Conservation (phyloP, 164 flowering plant species). For the Stephania yunnanensis region DNA sequence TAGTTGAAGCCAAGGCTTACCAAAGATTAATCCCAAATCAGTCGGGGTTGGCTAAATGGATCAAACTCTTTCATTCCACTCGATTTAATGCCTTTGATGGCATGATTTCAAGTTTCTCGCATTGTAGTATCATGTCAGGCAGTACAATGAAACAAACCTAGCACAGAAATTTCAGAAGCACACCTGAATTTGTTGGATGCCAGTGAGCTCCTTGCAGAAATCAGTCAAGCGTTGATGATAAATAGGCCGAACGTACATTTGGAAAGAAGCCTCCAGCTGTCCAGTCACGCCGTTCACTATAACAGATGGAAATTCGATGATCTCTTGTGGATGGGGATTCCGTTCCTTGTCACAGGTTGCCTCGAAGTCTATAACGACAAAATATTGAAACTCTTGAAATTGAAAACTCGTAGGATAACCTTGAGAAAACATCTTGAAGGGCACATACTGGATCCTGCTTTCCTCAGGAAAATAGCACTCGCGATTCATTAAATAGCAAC, state of each 20-base stretch:
- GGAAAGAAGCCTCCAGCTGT: slow-evolving; percentile 72
- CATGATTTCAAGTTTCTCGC: no score
- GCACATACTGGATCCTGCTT: slow-evolving; percentile 38
- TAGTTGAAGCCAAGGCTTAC: not conserved
- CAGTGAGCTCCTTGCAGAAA: slow-evolving; percentile 96
- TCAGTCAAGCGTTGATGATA: slow-evolving; percentile 72
- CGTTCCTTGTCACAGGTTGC: slow-evolving; percentile 90
- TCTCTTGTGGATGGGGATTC: slow-evolving; percentile 87
- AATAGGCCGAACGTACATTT: slow-evolving; percentile 79
- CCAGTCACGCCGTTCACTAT: slow-evolving; percentile 79
- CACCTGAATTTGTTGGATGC: slow-evolving; percentile 95
- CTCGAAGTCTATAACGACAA: slow-evolving; percentile 96
- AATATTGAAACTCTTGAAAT: slow-evolving; percentile 82
- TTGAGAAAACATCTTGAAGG: slow-evolving; percentile 42
- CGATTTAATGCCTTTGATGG: no score
- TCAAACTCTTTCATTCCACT: no score
- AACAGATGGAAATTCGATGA: slow-evolving; percentile 95
- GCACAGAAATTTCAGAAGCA: slow-evolving; percentile 2
- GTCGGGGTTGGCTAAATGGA: no score
- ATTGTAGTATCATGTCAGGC: not conserved
- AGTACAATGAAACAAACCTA: not conserved
- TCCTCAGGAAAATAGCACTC: slow-evolving; percentile 36
- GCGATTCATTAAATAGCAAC: slow-evolving; percentile 29
- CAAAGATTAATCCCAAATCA: no score
- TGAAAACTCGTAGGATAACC: slow-evolving; percentile 37